Evolutionary conservation across 2,329 filamentous ascomycete genomes (phyloP), one percentile per base, ranked within the genome.

Genomic region (Neonectria sp.): DNA sequence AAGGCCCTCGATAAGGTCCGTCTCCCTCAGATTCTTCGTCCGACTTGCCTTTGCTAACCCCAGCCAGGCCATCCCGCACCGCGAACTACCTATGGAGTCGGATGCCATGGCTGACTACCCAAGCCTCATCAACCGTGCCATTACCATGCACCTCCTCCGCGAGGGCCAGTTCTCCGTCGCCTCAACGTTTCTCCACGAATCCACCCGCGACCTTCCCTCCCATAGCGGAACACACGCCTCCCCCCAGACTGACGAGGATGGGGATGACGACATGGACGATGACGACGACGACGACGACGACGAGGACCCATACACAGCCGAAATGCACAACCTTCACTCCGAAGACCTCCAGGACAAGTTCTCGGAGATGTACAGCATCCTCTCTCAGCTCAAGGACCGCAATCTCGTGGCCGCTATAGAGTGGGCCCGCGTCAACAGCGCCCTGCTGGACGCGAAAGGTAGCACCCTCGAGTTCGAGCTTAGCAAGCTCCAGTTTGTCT

Each of bases 391-490:
- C 65, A 93, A 92, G 72, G 84, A 89, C 29, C 88, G 88, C 57
- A 93, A 98, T 73, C 87, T 98, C 2, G 80, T 88, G 0, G 94
- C 95, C 0, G 96, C 96, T 1, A 98, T 99, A 27, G 83, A 89
- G 61, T 99, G 96, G 96, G 94, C 96, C 0, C 86, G 90, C 43
- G 78, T 86, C 29, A 92, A 98, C 75, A 91, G 90, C 65, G 80
- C 82, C 6, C 85, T 90, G 29, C 86, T 99, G 3, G 94, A 97
- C 76, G 87, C 89, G 4, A 89, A 94, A 55, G 95, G 95, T 3
- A 97, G 94, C 76, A 97, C 97, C 74, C 88, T 99, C 2, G 95
- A 98, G 79, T 99, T 98, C 71, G 95, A 99, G 77, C 90, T 99
- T 2, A 94, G 92, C 82, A 93, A 94, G 71, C 86, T 98, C 21